Evolutionary conservation across 306 rosid species (phyloP), one percentile per base, ranked within the genome.

Genomic region (Aeschynomene evenia): DNA sequence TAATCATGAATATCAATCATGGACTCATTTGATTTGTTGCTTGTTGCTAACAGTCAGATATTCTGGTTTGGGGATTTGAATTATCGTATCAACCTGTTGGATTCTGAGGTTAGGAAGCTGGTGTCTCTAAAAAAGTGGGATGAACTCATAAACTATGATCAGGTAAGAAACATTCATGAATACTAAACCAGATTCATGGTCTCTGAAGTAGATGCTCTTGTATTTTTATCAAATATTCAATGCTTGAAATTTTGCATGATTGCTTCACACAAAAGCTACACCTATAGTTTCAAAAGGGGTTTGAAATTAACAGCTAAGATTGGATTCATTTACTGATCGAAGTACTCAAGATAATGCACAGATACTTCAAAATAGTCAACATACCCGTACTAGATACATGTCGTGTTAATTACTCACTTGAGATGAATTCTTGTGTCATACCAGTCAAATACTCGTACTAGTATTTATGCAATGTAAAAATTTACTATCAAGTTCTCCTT

Each of bases 41-140:
- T 73, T 79, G 42, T 11, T 69, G 70, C 62, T 18, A 58, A 62
- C 96, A 91, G 99, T 72, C 91, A 94, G 70, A 84, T 94, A 42
- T 88, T 94, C 83, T 94, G 97, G 99, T 88, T 94, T 76, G 96
- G 99, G 26, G 97, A 94, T 83, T 81, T 94, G 80, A 94, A 94
- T 75, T 94, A 91, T 70, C 97, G 99, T 11, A 81, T 94, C 80
- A 88, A 80, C 72, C 49, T 85, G 86, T 57, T 72, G 80, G 96
- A 94, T 51, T 70, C 9, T 0, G 88, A 88, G 23, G 85, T 84
- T 16, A 79, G 97, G 77, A 84, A 79, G 80, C 79, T 87, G 52
- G 78, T 91, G 54, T 83, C 83, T 60, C 73, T 68, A 66, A 83
- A 80, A 67, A 79, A 70, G 16, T 94, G 97, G 99, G 81, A 84